Conservation (phyloP, 495 filamentous ascomycete genomes). For the Lichenothelia convexa region DNA sequence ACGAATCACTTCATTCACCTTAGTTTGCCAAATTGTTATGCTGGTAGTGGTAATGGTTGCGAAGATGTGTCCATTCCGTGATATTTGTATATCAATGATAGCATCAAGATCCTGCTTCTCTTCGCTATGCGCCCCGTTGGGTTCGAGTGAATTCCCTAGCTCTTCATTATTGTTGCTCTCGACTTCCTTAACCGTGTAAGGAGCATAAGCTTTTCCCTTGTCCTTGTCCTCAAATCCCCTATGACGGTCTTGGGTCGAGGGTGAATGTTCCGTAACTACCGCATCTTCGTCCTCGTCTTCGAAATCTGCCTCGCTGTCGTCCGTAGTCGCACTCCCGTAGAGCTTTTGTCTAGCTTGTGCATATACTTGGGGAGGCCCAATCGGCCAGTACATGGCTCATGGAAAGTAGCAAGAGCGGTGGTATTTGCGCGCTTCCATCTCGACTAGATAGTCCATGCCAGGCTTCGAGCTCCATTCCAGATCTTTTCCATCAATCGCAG, state of each 20-base stretch:
- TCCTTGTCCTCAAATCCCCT: too few species aligned
- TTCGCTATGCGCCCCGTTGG: background rate
- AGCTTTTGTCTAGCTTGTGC: slow-evolving; percentile 16
- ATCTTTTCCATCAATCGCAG: too few species aligned
- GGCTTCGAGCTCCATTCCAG: too few species aligned
- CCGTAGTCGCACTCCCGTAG: background rate
- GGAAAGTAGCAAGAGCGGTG: background rate
- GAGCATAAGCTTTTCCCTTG: too few species aligned
- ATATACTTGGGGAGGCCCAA: slow-evolving; percentile 79
- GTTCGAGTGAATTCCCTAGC: too few species aligned
- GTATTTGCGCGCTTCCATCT: background rate
- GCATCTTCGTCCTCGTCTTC: too few species aligned
- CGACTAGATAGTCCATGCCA: too few species aligned
- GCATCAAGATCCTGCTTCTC: slow-evolving; percentile 8
- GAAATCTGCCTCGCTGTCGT: too few species aligned
- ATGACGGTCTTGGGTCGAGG: too few species aligned
- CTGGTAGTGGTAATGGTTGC: slow-evolving; percentile 68
- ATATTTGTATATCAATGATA: slow-evolving; percentile 58
- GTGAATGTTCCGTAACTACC: too few species aligned
- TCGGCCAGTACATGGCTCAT: slow-evolving; percentile 87
- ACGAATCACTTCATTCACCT: slow-evolving; percentile 36
- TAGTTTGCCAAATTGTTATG: slow-evolving; percentile 87
- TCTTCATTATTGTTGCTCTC: too few species aligned
- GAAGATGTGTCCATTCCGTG: slow-evolving; percentile 72
- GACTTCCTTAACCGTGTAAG: too few species aligned